Evolutionary conservation across 805 yeast genomes (phyloP).

Genomic region (Starmerella potacharoeniae): DNA sequence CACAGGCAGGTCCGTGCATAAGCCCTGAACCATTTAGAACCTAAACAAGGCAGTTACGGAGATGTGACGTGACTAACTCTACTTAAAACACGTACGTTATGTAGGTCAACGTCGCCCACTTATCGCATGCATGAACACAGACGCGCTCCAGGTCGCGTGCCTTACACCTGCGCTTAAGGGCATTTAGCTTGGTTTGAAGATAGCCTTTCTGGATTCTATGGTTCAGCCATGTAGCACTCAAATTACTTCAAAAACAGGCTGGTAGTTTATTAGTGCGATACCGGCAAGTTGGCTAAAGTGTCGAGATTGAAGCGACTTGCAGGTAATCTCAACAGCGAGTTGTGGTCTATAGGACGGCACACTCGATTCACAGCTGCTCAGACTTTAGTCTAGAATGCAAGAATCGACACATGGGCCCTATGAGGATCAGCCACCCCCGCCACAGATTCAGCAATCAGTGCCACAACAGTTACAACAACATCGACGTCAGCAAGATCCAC

Average conservation of each 20-base stretch:
- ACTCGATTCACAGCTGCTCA: not conserved
- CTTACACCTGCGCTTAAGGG: not conserved
- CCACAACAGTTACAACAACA: not conserved
- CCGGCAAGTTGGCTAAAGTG: not conserved
- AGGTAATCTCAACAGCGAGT: not conserved
- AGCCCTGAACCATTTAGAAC: not conserved
- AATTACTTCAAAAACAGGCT: not conserved
- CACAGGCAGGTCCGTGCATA: not conserved
- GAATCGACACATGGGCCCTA: slow-evolving; percentile 7
- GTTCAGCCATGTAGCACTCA: slow-evolving; percentile 9
- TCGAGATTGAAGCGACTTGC: not conserved
- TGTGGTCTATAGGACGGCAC: not conserved
- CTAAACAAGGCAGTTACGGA: not conserved
- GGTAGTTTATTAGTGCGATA: slow-evolving; percentile 1
- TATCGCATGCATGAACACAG: not conserved
- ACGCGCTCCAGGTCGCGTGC: not conserved
- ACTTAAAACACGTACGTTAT: not conserved
- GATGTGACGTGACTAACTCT: not conserved
- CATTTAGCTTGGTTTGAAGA: slow-evolving; percentile 6
- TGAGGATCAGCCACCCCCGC: not conserved
- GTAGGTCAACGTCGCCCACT: not conserved
- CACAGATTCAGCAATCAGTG: not conserved
- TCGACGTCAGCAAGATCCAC: not conserved
- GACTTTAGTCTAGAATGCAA: slow-evolving; percentile 3
- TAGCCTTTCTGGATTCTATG: not conserved